Percentiles rank a stretch among this genome's conserved stretches.
Evolutionary conservation across 139 green algal species (phyloP).

Genomic region (Zygnema circumcarinatum): DNA sequence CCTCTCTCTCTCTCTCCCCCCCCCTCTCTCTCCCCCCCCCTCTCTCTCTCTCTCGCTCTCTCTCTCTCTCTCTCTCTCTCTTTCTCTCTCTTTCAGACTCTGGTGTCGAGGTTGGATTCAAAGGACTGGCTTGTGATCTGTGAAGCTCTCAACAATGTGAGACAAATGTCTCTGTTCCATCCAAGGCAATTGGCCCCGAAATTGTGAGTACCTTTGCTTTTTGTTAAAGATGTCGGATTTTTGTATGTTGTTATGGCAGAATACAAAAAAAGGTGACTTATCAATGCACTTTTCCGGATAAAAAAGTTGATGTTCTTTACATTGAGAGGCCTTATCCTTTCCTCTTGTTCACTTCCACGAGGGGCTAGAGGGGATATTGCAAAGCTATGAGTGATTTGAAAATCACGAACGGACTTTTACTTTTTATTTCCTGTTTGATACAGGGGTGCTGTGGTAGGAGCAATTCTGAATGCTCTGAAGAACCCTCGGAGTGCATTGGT

Average conservation of each 20-base stretch:
- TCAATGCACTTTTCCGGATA: no score
- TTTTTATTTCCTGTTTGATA: no score
- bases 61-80: background rate
- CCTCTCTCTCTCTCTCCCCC: background rate
- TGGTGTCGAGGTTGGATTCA: slow-evolving; percentile 25
- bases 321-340: no score
- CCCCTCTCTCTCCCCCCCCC: background rate
- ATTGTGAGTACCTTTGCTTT: slow-evolving; percentile 23
- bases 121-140: slow-evolving; percentile 45
- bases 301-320: no score
- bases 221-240: no score
- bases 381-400: no score
- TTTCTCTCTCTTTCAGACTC: slow-evolving; percentile 29
- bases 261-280: no score
- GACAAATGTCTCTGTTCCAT: slow-evolving; percentile 38
- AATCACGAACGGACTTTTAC: no score
- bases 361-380: no score
- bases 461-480: slow-evolving; percentile 38
- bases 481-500: slow-evolving; percentile 36
- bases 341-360: no score
- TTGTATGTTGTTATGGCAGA: no score
- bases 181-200: background rate
- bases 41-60: background rate
- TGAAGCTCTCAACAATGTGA: slow-evolving; percentile 48
- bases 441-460: slow-evolving; percentile 22